Percentiles rank a stretch among this genome's conserved stretches.
Conservation (phyloP, 2,329 filamentous ascomycete species). For the Lachnellula cervina region DNA sequence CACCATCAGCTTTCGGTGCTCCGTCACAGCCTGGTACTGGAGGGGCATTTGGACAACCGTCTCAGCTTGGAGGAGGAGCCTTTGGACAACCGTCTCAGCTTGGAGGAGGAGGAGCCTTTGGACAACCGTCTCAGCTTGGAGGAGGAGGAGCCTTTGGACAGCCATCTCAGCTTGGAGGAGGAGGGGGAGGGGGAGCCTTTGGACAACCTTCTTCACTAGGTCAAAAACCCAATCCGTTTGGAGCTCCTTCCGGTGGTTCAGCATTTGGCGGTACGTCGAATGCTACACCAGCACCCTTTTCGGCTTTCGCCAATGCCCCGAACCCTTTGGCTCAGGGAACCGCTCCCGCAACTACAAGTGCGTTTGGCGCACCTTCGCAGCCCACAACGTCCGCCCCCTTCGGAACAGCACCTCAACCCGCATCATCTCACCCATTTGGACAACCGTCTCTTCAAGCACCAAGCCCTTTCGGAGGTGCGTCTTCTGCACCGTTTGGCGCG, state of each 20-base stretch:
- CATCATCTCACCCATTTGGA: conserved; percentile 40
- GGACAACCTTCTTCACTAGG: conserved; percentile 36
- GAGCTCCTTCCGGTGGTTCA: conserved; percentile 3
- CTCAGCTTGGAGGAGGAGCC: neutral
- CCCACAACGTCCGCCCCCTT: conserved; percentile 28
- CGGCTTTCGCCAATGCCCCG: conserved; percentile 22
- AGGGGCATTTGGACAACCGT: conserved; percentile 25
- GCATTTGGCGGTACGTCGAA: conserved; percentile 30
- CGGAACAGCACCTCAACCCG: conserved; percentile 22
- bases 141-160: conserved; percentile 33
- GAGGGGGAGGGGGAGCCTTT: conserved; percentile 27
- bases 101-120: conserved; percentile 22
- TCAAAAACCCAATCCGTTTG: conserved; percentile 28
- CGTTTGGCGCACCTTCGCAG: conserved; percentile 38
- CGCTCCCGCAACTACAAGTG: conserved; percentile 10
- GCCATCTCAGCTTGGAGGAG: conserved; percentile 30
- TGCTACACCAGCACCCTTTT: conserved; percentile 21
- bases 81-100: conserved; percentile 18
- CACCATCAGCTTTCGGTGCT: neutral
- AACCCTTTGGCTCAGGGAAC: conserved; percentile 1
- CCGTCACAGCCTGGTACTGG: conserved; percentile 12
- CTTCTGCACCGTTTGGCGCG: conserved; percentile 2
- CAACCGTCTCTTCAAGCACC: neutral
- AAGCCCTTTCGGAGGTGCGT: neutral
- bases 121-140: conserved; percentile 19